A percentile compares a stretch with the other conserved stretches of the same genome.
These are phyloP conservation scores for Blastobotrys peoriensis DNA, from an alignment of 805 yeast species.

Conservation along the genomic window DNA sequence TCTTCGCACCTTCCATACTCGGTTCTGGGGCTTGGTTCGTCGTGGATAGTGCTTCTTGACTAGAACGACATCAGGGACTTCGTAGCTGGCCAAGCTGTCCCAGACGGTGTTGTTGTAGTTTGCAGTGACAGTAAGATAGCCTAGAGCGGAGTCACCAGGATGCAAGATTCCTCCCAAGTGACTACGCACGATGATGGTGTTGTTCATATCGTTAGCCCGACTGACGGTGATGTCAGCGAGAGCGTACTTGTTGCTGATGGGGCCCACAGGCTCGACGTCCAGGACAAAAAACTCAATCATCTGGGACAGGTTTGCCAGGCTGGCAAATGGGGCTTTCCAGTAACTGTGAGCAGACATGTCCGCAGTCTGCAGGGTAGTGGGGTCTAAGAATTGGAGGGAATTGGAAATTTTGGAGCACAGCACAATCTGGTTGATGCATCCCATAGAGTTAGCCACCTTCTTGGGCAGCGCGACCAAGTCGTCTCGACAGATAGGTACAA, in stretches of 20 bases:
- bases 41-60: slow-evolving; percentile 85
- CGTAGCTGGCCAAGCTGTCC: slow-evolving; percentile 47
- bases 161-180: slow-evolving; percentile 88
- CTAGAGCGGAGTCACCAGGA: slow-evolving; percentile 90
- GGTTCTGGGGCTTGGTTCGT: slow-evolving; percentile 67
- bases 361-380: slow-evolving; percentile 66
- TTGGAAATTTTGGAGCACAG: slow-evolving; percentile 77
- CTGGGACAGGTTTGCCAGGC: slow-evolving; percentile 59
- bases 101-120: slow-evolving; percentile 78
- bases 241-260: slow-evolving; percentile 66
- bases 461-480: slow-evolving; percentile 84
- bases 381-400: slow-evolving; percentile 75
- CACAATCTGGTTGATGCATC: slow-evolving; percentile 73
- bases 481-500: slow-evolving; percentile 91
- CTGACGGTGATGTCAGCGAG: slow-evolving; percentile 83
- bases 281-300: slow-evolving; percentile 77
- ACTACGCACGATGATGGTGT: slow-evolving; percentile 70
- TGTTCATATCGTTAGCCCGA: slow-evolving; percentile 72
- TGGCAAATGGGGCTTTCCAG: slow-evolving; percentile 73
- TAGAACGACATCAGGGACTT: slow-evolving; percentile 57
- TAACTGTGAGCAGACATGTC: slow-evolving; percentile 65
- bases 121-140: slow-evolving; percentile 73
- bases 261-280: slow-evolving; percentile 88
- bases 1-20: slow-evolving; percentile 93
- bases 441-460: slow-evolving; percentile 71